Evolutionary conservation across 106 monocot species (phyloP), one percentile per base, ranked within the genome.

Genomic region (Dactylorhiza incarnata): DNA sequence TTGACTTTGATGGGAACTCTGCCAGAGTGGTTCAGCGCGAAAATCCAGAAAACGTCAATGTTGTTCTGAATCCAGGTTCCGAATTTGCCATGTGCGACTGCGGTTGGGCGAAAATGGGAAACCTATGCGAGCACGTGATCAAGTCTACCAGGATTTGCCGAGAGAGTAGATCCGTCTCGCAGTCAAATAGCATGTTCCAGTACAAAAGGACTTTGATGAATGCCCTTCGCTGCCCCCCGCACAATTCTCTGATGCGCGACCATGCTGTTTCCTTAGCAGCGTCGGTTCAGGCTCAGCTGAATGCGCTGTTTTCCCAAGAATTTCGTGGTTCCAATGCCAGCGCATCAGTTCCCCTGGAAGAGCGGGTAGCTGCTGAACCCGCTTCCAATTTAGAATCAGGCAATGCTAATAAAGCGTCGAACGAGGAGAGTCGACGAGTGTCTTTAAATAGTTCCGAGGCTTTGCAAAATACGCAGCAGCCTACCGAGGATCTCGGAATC

Each of bases 71-170:
- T 80, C 88, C 87, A 24, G 89, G 87, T 74, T 87, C 85, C n/a
- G 91, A 97, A 13, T 93, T 97, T 91, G 89, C 91, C 1, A 61
- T 91, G 50, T 97, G 96, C 77, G 85, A 90, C 26, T 97, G 96
- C 73, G 58, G 61, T 63, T 97, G 85, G 87, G 91, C 93, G 17
- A 91, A 68, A 68, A 75, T 78, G 81, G 96, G 96, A 63, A 91
- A 91, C 65, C 74, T 97, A 54, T 97, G 96, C 78, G 86, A 91
- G 74, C 96, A 97, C 84, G 86, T 74, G 45, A 89, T 91, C 53
- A 91, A 89, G 58, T 80, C 84, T 20, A 56, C 77, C 37, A 76
- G 44, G 73, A 48, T 89, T 55, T 89, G 45, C 69, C 83, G 87
- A 20, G 74, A 84, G 1, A 89, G 59, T 72, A 89, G 77, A 45